Base-by-base conservation (phyloP, 208 protist genomes). In the Acanthamoeba culbertsoni region DNA sequence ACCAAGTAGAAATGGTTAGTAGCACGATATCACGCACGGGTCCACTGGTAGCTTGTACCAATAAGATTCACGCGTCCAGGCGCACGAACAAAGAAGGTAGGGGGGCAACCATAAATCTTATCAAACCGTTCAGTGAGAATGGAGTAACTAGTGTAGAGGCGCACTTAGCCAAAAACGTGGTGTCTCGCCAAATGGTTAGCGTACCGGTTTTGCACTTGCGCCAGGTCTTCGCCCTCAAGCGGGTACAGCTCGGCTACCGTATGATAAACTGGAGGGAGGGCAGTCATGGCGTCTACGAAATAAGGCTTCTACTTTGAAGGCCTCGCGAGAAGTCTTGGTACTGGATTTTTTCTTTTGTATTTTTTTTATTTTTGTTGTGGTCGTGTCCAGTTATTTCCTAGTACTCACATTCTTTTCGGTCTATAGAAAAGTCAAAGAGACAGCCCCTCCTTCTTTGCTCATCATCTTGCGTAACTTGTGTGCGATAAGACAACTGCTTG, bases 11-110 rank as follows among this genome's bases (percentile, higher is more conserved):
- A n/a, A n/a, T 12, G 79, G 42, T 62, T 31, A 68, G 37, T 31
- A 26, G 31, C 14, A 28, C 10, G 1, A 7, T 1, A 8, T 6
- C 6, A 37, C 73, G 23, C 73, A 16, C 16, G 26, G 42, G 31
- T 28, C 35, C 71, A 23, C 23, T 26, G 5, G 16, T 86, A 86
- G 14, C 43, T 31, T 45, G 37, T 57, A 92, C 88, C 88, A 18
- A 92, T 92, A n/a, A 92, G 62, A 26, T 92, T 92, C 35, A 92
- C 88, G 2, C 88, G 59, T 55, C 88, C 88, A n/a, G 88, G 88
- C 18, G 88, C 88, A 59, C 88, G 88, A 23, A 46, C 88, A 42
- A 92, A 92, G 65, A 46, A 92, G 53, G 28, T 40, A 0, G 88
- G 88, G n/a, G 88, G 45, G 6, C n/a, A 28, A 57, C 79, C 79